phyloP scores from a whole-genome alignment of 1,284 basidiomycete genomes.

The Cystobasidiaceae sp. region DNA sequence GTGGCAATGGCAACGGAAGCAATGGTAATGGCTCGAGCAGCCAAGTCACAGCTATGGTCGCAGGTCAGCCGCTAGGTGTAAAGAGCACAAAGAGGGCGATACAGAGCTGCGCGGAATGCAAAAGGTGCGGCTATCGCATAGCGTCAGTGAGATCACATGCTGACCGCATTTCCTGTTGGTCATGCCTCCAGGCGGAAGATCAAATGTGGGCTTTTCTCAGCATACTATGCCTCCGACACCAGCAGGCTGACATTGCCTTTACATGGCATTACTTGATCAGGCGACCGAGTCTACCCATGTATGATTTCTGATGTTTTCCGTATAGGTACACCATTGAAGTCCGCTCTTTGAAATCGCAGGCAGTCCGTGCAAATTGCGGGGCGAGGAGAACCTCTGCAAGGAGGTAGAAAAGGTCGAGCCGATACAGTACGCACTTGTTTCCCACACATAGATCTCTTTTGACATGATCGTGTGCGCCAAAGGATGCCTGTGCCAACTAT shows the following conservation, averaged over 20 bases:
- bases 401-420: slow-evolving; percentile 29
- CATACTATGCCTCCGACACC: not conserved
- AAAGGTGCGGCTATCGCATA: not conserved
- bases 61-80: not conserved
- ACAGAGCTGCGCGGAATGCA: slow-evolving; percentile 27
- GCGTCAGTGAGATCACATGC: not conserved
- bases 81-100: slow-evolving; percentile 18
- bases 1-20: not conserved
- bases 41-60: not conserved
- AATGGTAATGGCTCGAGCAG: not conserved
- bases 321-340: not conserved
- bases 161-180: not conserved
- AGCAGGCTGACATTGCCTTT: not conserved
- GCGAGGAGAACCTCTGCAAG: slow-evolving; percentile 14
- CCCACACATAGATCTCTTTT: not conserved
- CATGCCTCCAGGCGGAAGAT: slow-evolving; percentile 14
- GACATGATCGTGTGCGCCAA: not conserved
- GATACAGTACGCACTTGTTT: slow-evolving; percentile 3
- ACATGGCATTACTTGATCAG: not conserved
- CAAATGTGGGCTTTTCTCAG: slow-evolving; percentile 1
- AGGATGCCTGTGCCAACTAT: slow-evolving; percentile 29
- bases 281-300: slow-evolving; percentile 30
- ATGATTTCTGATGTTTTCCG: not conserved
- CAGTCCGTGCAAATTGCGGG: slow-evolving; percentile 25
- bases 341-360: not conserved